Evolutionary conservation across 1,284 basidiomycete genomes (phyloP).

Genomic region (Psilocybe mexicana): DNA sequence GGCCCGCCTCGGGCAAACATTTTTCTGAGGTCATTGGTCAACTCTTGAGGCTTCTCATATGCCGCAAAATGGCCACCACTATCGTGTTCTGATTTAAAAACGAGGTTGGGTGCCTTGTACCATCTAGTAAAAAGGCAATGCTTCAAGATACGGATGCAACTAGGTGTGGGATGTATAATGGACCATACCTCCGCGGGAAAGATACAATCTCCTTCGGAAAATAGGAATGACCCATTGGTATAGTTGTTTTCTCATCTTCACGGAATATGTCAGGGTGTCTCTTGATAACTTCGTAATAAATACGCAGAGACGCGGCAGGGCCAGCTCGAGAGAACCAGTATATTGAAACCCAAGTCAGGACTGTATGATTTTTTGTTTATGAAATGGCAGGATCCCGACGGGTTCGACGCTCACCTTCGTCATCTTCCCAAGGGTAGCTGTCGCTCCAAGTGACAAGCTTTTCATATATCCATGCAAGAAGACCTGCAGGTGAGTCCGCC

Average conservation of each 20-base stretch:
- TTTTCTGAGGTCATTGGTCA: slow-evolving; percentile 38
- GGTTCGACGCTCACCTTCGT: slow-evolving; percentile 31
- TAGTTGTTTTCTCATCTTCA: slow-evolving; percentile 23
- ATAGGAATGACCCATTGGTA: slow-evolving; percentile 48
- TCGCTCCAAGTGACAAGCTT: slow-evolving; percentile 56
- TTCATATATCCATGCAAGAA: slow-evolving; percentile 64
- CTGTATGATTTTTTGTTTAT: slow-evolving; percentile 27
- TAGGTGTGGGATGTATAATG: background rate
- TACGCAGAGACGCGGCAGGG: slow-evolving; percentile 53
- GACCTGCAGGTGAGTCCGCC: slow-evolving; percentile 56
- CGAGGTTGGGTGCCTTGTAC: slow-evolving; percentile 24
- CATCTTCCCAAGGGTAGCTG: slow-evolving; percentile 48
- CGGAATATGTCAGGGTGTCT: slow-evolving; percentile 2
- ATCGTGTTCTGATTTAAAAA: slow-evolving; percentile 33
- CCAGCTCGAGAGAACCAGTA: slow-evolving; percentile 60
- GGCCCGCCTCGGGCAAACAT: slow-evolving; percentile 46
- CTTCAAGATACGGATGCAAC: background rate
- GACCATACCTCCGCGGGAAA: slow-evolving; percentile 37
- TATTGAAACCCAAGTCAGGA: slow-evolving; percentile 59
- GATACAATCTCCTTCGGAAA: slow-evolving; percentile 47
- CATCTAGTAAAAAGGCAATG: slow-evolving; percentile 21
- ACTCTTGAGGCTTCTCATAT: slow-evolving; percentile 34
- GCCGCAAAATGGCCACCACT: slow-evolving; percentile 45
- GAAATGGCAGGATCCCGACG: background rate
- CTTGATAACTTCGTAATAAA: slow-evolving; percentile 51